phyloP scores from a whole-genome alignment of 768 basidiomycete genomes.

The Mrakia blollopis region DNA sequence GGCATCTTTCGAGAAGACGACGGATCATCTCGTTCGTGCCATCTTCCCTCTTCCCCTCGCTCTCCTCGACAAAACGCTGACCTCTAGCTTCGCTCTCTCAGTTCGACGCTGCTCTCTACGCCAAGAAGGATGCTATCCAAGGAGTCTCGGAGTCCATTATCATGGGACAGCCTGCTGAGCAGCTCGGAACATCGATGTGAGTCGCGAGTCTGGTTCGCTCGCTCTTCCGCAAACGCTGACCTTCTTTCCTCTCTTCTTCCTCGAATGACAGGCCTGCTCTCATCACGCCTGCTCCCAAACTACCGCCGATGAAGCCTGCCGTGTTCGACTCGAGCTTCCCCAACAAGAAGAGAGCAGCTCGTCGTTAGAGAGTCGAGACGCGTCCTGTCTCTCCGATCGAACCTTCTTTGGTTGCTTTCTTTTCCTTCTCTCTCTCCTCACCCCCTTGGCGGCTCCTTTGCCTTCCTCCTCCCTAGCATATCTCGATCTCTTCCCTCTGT shows the following conservation, averaged over 20 bases:
- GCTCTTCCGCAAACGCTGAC: neutral
- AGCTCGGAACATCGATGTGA: slow-evolving; percentile 89
- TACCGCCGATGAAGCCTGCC: slow-evolving; percentile 20
- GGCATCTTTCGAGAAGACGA: slow-evolving; percentile 98
- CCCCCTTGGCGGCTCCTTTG: neutral
- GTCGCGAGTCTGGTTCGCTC: neutral
- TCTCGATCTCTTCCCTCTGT: neutral
- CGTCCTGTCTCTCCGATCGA: neutral
- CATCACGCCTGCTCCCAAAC: slow-evolving; percentile 19
- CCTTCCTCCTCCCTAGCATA: neutral
- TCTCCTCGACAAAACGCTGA: neutral
- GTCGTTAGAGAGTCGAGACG: neutral
- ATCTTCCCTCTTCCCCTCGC: neutral
- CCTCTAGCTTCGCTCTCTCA: slow-evolving; percentile 19
- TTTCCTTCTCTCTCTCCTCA: neutral
- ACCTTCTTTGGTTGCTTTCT: neutral
- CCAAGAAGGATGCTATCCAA: slow-evolving; percentile 88
- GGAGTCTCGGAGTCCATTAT: slow-evolving; percentile 99
- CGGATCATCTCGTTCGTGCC: slow-evolving; percentile 68
- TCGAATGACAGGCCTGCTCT: slow-evolving; percentile 24
- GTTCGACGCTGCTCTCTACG: slow-evolving; percentile 94
- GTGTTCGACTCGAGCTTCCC: slow-evolving; percentile 30
- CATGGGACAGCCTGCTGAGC: slow-evolving; percentile 93
- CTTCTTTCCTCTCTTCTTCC: too few species aligned
- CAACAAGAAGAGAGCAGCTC: slow-evolving; percentile 14